These are phyloP conservation scores for Ophiostoma sp. DNA, from an alignment of 2,329 filamentous ascomycete genomes.

Conservation along the genomic window DNA sequence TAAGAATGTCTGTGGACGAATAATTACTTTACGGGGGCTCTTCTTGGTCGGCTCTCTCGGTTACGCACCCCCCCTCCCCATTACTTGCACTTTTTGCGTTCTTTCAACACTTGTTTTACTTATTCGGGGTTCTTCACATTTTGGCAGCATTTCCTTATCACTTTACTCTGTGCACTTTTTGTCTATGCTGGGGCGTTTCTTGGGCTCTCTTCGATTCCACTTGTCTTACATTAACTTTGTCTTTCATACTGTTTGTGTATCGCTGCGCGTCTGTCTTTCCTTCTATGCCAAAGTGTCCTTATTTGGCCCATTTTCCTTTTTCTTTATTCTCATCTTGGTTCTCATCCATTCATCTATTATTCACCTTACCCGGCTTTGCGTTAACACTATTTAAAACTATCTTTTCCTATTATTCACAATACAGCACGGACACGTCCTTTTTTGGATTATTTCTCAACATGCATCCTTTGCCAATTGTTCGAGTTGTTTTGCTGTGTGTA, in stretches of 20 bases:
- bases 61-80: not conserved
- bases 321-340: not conserved
- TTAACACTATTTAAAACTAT: slow-evolving; percentile 4
- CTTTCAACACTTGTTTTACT: slow-evolving; percentile 1
- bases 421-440: not conserved
- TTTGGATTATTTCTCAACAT: not conserved
- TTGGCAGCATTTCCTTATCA: not conserved
- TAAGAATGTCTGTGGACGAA: slow-evolving; percentile 9
- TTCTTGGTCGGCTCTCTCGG: slow-evolving; percentile 13
- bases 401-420: slow-evolving; percentile 7
- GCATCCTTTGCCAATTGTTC: too few relatives aligned
- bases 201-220: slow-evolving; percentile 12
- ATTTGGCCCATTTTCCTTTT: not conserved
- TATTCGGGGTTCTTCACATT: slow-evolving; percentile 5
- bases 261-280: slow-evolving; percentile 1
- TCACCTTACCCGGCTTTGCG: not conserved
- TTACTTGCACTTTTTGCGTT: not conserved
- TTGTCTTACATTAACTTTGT: not conserved
- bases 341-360: not conserved
- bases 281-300: not conserved
- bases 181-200: slow-evolving; percentile 5
- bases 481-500: too few relatives aligned
- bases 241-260: not conserved
- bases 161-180: slow-evolving; percentile 1
- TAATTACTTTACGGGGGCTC: slow-evolving; percentile 7